Percentiles rank a stretch among this genome's conserved stretches.
phyloP scores from a whole-genome alignment of 441 rosid species.

The Francoa sonchifolia region DNA sequence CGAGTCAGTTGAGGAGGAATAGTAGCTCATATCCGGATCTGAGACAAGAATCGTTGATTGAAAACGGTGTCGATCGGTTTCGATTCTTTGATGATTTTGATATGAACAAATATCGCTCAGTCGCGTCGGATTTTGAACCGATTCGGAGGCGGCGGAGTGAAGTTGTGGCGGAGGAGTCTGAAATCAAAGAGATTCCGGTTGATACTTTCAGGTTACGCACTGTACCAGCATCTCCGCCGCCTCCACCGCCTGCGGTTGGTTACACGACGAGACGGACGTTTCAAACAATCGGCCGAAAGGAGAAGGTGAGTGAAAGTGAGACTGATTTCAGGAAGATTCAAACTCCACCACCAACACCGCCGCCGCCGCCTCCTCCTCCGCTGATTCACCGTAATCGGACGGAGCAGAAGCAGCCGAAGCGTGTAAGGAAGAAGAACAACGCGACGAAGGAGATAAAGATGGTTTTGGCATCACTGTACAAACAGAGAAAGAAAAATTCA shows the following conservation, averaged over 20 bases:
- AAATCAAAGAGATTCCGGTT: slow-evolving; percentile 38
- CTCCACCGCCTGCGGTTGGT: slow-evolving; percentile 8
- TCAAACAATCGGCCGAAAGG: slow-evolving; percentile 26
- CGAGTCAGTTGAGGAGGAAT: slow-evolving; percentile 41
- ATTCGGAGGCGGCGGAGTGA: slow-evolving; percentile 19
- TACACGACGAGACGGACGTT: slow-evolving; percentile 20
- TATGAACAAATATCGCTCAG: slow-evolving; percentile 25
- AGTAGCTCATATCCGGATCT: slow-evolving; percentile 73
- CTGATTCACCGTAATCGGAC: slow-evolving; percentile 13
- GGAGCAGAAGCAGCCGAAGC: slow-evolving; percentile 17
- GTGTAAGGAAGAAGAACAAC: slow-evolving; percentile 44
- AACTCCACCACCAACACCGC: slow-evolving; percentile 15
- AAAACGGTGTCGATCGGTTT: slow-evolving; percentile 27
- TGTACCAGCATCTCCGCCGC: slow-evolving; percentile 3
- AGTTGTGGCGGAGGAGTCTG: slow-evolving; percentile 29
- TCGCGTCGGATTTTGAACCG: slow-evolving; percentile 4
- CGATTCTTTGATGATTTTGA: slow-evolving; percentile 65
- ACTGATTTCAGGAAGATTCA: background rate
- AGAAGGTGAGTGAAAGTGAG: slow-evolving; percentile 13
- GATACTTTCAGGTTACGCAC: slow-evolving; percentile 40
- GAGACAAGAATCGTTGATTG: slow-evolving; percentile 29
- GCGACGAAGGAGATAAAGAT: slow-evolving; percentile 63
- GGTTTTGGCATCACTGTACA: slow-evolving; percentile 44
- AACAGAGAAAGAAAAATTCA: slow-evolving; percentile 47
- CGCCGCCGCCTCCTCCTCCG: slow-evolving; percentile 12